Percentiles rank a stretch among this genome's conserved stretches.
Evolutionary conservation across 345 rosid species (phyloP).

Genomic region (Noccaea caerulescens): DNA sequence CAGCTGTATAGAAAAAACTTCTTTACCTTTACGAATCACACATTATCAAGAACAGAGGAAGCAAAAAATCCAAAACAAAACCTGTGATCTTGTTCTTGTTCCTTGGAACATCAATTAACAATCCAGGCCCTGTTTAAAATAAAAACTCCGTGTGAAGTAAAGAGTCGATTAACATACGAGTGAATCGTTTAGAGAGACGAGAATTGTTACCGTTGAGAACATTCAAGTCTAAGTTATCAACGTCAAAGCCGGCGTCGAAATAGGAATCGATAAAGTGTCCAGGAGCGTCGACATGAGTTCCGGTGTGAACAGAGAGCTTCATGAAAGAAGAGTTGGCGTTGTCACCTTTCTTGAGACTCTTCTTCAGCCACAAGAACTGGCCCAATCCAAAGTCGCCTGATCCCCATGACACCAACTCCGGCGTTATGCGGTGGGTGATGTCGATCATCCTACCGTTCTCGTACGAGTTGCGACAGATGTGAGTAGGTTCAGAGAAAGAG

Average conservation of each 20-base stretch:
- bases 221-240: conserved; percentile 3
- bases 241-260: neutral
- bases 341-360: conserved; percentile 15
- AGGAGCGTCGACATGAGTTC: conserved; percentile 20
- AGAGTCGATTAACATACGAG: neutral
- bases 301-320: conserved; percentile 7
- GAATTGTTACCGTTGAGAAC: neutral
- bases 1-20: neutral
- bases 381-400: neutral
- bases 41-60: neutral
- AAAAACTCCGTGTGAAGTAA: neutral
- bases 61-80: neutral
- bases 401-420: neutral
- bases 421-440: conserved; percentile 15
- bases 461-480: neutral
- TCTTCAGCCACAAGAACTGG: neutral
- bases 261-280: conserved; percentile 8
- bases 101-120: conserved; percentile 8
- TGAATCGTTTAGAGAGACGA: neutral
- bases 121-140: conserved; percentile 7
- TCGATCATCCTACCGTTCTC: conserved; percentile 4
- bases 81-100: conserved; percentile 9
- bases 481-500: neutral
- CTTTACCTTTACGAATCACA: neutral
- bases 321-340: neutral